phyloP scores from a whole-genome alignment of 2,329 filamentous ascomycete genomes.

The Arthrobotrys pseudoclavata region DNA sequence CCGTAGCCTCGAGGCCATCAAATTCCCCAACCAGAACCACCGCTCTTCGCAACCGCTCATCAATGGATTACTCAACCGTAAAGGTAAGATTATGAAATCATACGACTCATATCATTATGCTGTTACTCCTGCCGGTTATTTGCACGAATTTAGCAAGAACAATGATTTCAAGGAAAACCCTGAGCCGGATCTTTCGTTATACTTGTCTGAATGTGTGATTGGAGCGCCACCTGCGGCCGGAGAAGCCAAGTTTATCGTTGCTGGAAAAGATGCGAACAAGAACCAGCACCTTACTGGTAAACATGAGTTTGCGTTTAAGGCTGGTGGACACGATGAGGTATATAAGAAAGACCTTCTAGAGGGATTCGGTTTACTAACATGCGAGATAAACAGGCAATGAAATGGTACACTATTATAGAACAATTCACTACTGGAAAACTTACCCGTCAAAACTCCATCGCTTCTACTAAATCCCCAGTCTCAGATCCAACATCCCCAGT shows the following conservation, averaged over 20 bases:
- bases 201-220: slow-evolving; percentile 88
- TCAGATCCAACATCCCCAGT: slow-evolving; percentile 30
- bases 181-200: slow-evolving; percentile 87
- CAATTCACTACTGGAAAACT: slow-evolving; percentile 60
- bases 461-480: slow-evolving; percentile 13
- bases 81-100: slow-evolving; percentile 74
- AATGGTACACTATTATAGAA: slow-evolving; percentile 61
- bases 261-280: slow-evolving; percentile 91
- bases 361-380: neutral
- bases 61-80: slow-evolving; percentile 89
- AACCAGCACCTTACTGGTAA: slow-evolving; percentile 66
- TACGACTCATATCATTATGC: slow-evolving; percentile 90
- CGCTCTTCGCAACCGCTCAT: slow-evolving; percentile 82
- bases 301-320: slow-evolving; percentile 63
- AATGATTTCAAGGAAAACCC: slow-evolving; percentile 76
- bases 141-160: slow-evolving; percentile 97
- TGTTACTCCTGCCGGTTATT: slow-evolving; percentile 85
- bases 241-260: slow-evolving; percentile 90
- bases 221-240: slow-evolving; percentile 72
- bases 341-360: neutral
- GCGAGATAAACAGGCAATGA: slow-evolving; percentile 50
- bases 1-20: slow-evolving; percentile 79
- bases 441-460: slow-evolving; percentile 53
- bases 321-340: slow-evolving; percentile 60
- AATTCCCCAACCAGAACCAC: slow-evolving; percentile 92